Conservation (phyloP, 495 filamentous ascomycete species). For the Chaetomidium leptoderma region DNA sequence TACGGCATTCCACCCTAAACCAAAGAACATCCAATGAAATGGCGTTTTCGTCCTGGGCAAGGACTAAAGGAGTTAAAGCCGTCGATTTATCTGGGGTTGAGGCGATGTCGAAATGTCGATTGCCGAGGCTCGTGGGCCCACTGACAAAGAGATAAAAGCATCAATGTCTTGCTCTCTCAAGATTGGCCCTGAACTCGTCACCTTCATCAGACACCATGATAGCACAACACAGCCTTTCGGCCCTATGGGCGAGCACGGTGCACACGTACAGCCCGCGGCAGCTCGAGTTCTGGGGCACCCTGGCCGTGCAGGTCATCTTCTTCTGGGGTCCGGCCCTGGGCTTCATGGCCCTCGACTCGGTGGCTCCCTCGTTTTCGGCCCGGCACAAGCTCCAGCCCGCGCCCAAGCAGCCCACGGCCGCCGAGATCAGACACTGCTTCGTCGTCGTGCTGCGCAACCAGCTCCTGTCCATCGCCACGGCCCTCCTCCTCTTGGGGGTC, state of each 20-base stretch:
- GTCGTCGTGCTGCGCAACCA: conserved; percentile 47
- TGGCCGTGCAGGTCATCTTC: conserved; percentile 43
- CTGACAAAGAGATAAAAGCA: neutral
- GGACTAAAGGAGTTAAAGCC: neutral
- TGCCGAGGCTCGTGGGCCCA: neutral
- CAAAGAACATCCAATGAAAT: too few species aligned
- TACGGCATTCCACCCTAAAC: too few species aligned
- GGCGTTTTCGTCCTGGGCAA: too few species aligned
- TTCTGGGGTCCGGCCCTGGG: conserved; percentile 50
- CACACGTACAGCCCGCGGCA: conserved; percentile 16
- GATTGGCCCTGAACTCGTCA: too few species aligned
- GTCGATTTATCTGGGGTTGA: neutral
- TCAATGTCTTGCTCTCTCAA: too few species aligned
- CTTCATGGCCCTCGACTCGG: conserved; percentile 42
- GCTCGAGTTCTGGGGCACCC: conserved; percentile 44
- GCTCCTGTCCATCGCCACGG: conserved; percentile 37
- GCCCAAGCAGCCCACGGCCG: conserved; percentile 45
- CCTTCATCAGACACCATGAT: too few species aligned
- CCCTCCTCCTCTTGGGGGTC: conserved; percentile 32
- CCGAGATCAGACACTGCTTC: conserved; percentile 46
- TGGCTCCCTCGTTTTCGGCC: conserved; percentile 46
- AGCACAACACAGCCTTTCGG: neutral
- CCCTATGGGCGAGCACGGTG: conserved; percentile 23
- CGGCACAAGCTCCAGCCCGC: conserved; percentile 55
- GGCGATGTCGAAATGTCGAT: neutral